Base-by-base conservation (phyloP, 1,139 yeast genomes). In the Saccharomycopsis hybrid region DNA sequence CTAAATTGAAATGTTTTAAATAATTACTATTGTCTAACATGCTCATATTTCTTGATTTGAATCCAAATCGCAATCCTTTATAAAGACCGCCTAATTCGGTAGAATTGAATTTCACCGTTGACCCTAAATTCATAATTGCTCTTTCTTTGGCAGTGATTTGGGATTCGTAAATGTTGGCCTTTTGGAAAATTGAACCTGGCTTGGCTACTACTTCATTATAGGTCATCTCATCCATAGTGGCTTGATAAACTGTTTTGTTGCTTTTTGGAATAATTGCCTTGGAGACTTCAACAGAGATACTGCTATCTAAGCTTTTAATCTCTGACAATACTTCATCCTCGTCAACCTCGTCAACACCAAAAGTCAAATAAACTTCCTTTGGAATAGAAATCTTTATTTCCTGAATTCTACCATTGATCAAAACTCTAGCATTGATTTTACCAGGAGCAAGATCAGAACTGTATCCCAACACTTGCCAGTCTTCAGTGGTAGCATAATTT, bases 391-490 rank as follows among this genome's bases (percentile, higher is more conserved):
- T 76, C 37, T 76, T 76, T 52, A 92, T 76, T 4, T 80, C 72
- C 61, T 90, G 97, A 18, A 92, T 74, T 60, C 82, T 84, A 11
- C 79, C 82, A 56, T 80, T 78, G 44, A 92, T 80, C 56, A 78
- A 64, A 1, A 83, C 88, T 62, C 74, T 78, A 0, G 86, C 96
- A 52, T 81, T 82, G 41, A 90, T 71, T 49, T 79, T 84, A 7
- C 97, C 98, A 0, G 89, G 85, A 52, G 68, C 75, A 25, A 69
- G 61, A 0, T 82, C 77, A 2, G 70, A 63, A 53, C 77, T 76
- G 59, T 87, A 81, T 60, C 89, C 92, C 47, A 92, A 67, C 45
- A 92, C 74, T 56, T 89, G 89, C 97, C 98, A 92, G 41, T 82
- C 76, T 29, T 27, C 36, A 0, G 85, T 70, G 3, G 82, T 85